Percentiles rank a stretch among this genome's conserved stretches.
phyloP scores from a whole-genome alignment of 2,329 filamentous ascomycete genomes.

The Samsoniella hepiali region DNA sequence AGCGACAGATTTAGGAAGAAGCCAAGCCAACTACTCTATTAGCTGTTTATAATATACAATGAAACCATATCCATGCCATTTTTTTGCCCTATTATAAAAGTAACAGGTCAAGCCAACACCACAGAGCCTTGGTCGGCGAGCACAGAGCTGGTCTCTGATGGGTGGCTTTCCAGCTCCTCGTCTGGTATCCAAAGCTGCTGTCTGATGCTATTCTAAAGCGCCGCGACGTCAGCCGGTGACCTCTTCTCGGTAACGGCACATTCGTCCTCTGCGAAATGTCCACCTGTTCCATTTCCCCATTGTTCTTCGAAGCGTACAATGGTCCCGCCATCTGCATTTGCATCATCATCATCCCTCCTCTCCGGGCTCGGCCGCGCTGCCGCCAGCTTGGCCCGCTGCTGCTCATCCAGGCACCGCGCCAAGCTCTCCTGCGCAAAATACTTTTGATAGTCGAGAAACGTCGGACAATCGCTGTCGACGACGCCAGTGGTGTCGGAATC shows the following conservation, averaged over 20 bases:
- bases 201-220: conserved; percentile 33
- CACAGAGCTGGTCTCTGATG: neutral
- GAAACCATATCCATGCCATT: neutral
- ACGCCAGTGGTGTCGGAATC: neutral
- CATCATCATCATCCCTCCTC: neutral
- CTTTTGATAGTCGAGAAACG: conserved; percentile 31
- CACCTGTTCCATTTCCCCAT: neutral
- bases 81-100: neutral
- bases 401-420: conserved; percentile 30
- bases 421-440: conserved; percentile 33
- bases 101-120: neutral
- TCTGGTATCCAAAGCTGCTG: conserved; percentile 30
- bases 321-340: too few species aligned
- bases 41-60: conserved; percentile 13
- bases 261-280: neutral
- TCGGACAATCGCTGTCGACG: conserved; percentile 33
- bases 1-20: neutral
- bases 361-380: too few species aligned
- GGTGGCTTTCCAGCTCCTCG: conserved; percentile 27
- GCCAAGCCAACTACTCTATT: conserved; percentile 1
- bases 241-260: conserved; percentile 10
- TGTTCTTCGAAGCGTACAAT: neutral
- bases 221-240: conserved; percentile 25
- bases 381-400: neutral
- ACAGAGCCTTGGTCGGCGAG: neutral